Evolutionary conservation across 148 eudicot species (phyloP).

Genomic region (Amaranthus hypochondriacus): DNA sequence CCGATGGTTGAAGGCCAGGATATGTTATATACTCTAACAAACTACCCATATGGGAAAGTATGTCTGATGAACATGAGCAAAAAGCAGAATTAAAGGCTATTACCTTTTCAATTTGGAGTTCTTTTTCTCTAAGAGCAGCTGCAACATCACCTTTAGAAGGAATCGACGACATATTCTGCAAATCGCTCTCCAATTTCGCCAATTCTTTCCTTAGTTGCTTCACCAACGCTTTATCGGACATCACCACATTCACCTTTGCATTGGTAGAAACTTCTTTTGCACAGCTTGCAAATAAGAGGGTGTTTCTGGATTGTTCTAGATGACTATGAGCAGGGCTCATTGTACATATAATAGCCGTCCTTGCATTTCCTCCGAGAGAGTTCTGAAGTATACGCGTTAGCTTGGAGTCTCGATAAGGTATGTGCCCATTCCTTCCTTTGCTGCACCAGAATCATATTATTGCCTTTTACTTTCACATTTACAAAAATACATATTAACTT

Average conservation of each 20-base stretch:
- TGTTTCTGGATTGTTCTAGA: conserved; percentile 88
- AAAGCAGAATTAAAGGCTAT: not conserved
- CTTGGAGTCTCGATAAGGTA: conserved; percentile 95
- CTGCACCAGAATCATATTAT: conserved; percentile 31
- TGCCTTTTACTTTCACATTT: not conserved
- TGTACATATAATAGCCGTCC: conserved; percentile 94
- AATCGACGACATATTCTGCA: conserved; percentile 38
- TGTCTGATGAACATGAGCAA: not conserved
- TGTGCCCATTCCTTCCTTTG: conserved; percentile 74
- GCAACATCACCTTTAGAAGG: conserved; percentile 37
- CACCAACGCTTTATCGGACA: conserved; percentile 95
- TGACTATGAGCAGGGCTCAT: conserved; percentile 90
- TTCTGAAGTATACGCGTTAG: conserved; percentile 95
- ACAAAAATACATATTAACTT: not conserved
- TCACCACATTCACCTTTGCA: conserved; percentile 80
- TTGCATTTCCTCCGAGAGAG: conserved; percentile 94
- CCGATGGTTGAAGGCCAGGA: too few relatives aligned
- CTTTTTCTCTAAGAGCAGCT: conserved; percentile 57
- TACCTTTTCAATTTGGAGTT: conserved; percentile 85
- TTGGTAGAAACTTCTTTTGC: conserved; percentile 82
- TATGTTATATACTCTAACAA: too few relatives aligned
- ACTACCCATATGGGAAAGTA: not conserved
- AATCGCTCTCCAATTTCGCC: conserved; percentile 62
- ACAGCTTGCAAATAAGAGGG: conserved; percentile 84
- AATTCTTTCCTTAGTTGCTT: conserved; percentile 75